These are phyloP conservation scores for Sequoia sempervirens DNA, from an alignment of 75 land plant genomes.

Conservation along the genomic window DNA sequence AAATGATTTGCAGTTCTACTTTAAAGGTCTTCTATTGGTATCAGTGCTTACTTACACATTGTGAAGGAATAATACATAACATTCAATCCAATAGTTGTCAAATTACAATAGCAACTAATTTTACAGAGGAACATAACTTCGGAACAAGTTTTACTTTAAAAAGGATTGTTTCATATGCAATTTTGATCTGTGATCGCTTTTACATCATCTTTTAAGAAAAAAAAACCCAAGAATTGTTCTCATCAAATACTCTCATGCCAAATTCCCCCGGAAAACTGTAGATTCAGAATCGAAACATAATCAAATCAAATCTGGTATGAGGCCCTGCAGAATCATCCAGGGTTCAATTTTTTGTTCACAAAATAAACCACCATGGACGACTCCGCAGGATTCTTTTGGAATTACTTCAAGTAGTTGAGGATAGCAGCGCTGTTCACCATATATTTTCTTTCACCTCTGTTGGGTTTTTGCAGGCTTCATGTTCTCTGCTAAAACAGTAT, in stretches of 20 bases:
- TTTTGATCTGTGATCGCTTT: not conserved
- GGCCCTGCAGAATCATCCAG: too few species aligned
- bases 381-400: too few species aligned
- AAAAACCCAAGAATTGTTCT: not conserved
- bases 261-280: too few species aligned
- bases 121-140: not conserved
- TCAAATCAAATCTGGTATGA: too few species aligned
- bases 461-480: too few species aligned
- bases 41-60: not conserved
- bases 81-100: not conserved
- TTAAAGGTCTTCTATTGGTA: not conserved
- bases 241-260: too few species aligned
- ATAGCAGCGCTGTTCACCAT: too few species aligned
- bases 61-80: not conserved
- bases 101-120: not conserved
- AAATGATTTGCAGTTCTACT: not conserved
- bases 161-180: not conserved
- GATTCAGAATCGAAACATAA: not conserved
- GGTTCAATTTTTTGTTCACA: too few species aligned
- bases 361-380: too few species aligned
- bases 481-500: too few species aligned
- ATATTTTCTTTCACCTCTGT: too few species aligned
- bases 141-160: not conserved
- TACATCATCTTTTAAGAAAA: not conserved
- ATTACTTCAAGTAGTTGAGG: too few species aligned